These are phyloP conservation scores for Russula dissimulans DNA, from an alignment of 768 basidiomycete genomes.

Conservation along the genomic window DNA sequence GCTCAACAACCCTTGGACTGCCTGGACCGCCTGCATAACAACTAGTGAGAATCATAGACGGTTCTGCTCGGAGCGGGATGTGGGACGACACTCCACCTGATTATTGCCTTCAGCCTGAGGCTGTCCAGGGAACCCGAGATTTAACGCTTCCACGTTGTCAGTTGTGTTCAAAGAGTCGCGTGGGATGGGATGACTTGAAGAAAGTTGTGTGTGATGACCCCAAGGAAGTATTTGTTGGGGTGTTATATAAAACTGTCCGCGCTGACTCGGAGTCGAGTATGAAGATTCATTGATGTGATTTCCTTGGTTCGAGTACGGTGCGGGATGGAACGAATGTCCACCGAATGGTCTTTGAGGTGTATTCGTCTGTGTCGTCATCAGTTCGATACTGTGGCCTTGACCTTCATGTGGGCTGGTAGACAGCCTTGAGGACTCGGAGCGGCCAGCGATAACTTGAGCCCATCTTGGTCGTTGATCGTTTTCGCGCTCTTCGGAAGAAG, in stretches of 20 bases:
- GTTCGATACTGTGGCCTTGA: background rate
- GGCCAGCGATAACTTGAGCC: background rate
- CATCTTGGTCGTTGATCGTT: background rate
- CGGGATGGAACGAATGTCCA: no score
- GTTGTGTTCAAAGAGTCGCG: background rate
- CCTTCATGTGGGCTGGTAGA: background rate
- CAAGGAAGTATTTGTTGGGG: background rate
- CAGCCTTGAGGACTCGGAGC: no score
- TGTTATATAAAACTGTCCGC: background rate
- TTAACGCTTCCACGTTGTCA: background rate
- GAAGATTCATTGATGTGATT: background rate
- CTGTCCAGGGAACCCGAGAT: background rate
- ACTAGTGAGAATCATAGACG: background rate
- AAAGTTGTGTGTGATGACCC: background rate
- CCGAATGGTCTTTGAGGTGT: background rate
- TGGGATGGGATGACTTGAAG: no score
- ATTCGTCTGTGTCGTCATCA: no score
- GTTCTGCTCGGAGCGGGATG: background rate
- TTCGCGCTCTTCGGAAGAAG: background rate
- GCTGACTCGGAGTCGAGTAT: background rate
- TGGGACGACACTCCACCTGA: background rate
- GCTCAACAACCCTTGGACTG: background rate
- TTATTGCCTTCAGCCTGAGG: background rate
- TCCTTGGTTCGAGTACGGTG: background rate
- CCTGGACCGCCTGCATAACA: background rate